Percentiles rank a stretch among this genome's conserved stretches.
Conservation (phyloP, 257 asterid genomes). For the Cordia subcordata region DNA sequence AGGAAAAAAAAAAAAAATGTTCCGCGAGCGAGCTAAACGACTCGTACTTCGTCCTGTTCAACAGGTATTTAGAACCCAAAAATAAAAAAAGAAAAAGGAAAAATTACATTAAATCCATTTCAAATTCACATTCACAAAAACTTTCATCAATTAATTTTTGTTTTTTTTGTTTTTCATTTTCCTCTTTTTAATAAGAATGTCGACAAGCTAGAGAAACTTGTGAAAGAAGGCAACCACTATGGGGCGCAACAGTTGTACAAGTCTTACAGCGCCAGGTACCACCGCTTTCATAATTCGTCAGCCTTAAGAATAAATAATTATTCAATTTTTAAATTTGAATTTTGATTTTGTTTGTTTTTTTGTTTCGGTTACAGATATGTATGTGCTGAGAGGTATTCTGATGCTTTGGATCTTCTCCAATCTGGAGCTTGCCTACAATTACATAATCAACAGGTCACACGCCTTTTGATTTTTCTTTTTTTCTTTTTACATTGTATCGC, state of each 20-base stretch:
- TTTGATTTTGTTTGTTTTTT: neutral
- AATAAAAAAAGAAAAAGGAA: too few relatives aligned
- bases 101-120: neutral
- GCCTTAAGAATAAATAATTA: neutral
- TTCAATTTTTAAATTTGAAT: neutral
- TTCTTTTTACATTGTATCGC: slow-evolving; percentile 1
- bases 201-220: slow-evolving; percentile 69
- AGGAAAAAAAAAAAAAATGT: too few relatives aligned
- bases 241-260: slow-evolving; percentile 99
- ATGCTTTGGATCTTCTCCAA: slow-evolving; percentile 80
- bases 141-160: too few relatives aligned
- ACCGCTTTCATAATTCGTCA: neutral
- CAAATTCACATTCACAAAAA: slow-evolving; percentile 6
- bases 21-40: slow-evolving; percentile 66
- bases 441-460: slow-evolving; percentile 71
- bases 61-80: too few relatives aligned
- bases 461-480: neutral
- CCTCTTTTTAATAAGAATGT: slow-evolving; percentile 51
- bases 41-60: slow-evolving; percentile 57
- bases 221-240: slow-evolving; percentile 78
- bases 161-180: neutral
- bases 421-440: slow-evolving; percentile 90
- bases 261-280: slow-evolving; percentile 77
- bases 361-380: slow-evolving; percentile 47
- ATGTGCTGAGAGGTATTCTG: slow-evolving; percentile 54